A percentile compares a stretch with the other conserved stretches of the same genome.
These are phyloP conservation scores for Tolypocladium guangdongense DNA, from an alignment of 2,329 filamentous ascomycete species.

Conservation along the genomic window DNA sequence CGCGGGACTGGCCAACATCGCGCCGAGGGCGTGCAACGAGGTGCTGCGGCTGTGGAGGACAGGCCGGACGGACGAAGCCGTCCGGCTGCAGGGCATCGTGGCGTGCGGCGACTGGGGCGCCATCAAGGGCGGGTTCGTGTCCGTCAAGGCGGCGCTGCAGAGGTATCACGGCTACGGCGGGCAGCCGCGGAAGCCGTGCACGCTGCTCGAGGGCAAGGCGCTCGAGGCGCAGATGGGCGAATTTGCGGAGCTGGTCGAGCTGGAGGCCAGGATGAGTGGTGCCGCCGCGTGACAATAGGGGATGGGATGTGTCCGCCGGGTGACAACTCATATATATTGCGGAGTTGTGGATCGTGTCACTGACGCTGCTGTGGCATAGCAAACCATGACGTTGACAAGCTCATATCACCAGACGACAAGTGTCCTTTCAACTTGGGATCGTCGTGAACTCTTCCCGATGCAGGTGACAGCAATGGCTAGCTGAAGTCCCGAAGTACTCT, in stretches of 20 bases:
- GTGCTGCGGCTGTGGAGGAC: slow-evolving; percentile 47
- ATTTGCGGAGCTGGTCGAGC: slow-evolving; percentile 11
- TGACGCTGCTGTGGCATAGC: not conserved
- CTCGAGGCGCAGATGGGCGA: slow-evolving; percentile 11
- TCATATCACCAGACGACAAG: not conserved
- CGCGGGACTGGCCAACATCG: slow-evolving; percentile 59
- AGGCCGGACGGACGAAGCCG: slow-evolving; percentile 49
- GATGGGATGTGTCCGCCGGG: too few relatives aligned
- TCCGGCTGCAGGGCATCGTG: slow-evolving; percentile 51
- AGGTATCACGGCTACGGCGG: slow-evolving; percentile 55
- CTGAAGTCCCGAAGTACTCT: too few relatives aligned
- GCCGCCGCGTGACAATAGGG: not conserved
- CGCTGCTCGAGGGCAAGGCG: slow-evolving; percentile 13
- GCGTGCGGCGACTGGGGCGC: slow-evolving; percentile 59
- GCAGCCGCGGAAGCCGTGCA: slow-evolving; percentile 41
- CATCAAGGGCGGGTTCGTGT: slow-evolving; percentile 58
- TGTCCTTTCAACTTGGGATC: not conserved
- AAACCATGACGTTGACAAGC: not conserved
- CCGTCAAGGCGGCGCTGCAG: slow-evolving; percentile 55
- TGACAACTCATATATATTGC: too few relatives aligned
- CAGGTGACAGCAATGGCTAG: too few relatives aligned
- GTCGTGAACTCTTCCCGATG: not conserved
- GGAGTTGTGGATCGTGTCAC: not conserved
- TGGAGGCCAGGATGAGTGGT: slow-evolving; percentile 20
- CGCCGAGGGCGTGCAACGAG: slow-evolving; percentile 53